These are phyloP conservation scores for Penicillium pulvis DNA, from an alignment of 495 filamentous ascomycete genomes.

Conservation along the genomic window DNA sequence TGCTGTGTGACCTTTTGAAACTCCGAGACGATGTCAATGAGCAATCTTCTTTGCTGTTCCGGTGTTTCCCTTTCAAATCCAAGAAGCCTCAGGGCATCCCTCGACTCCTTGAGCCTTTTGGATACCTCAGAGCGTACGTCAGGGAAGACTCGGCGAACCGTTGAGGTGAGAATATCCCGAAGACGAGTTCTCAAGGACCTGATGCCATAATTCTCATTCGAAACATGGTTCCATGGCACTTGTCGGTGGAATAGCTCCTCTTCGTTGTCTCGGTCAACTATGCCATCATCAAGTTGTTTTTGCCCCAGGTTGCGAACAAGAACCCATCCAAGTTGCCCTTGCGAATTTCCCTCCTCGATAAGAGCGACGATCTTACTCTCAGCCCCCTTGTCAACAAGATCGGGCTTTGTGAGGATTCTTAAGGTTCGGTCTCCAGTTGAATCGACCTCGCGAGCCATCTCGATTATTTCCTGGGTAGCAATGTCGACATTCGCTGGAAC, in stretches of 20 bases:
- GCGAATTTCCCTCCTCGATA: slow-evolving; percentile 42
- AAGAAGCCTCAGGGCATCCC: slow-evolving; percentile 38
- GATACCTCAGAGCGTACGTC: slow-evolving; percentile 46
- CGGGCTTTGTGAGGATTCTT: slow-evolving; percentile 63
- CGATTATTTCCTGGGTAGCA: slow-evolving; percentile 61
- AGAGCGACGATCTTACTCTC: slow-evolving; percentile 48
- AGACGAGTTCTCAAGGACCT: slow-evolving; percentile 42
- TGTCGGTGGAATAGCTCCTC: slow-evolving; percentile 24
- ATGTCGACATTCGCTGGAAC: slow-evolving; percentile 66
- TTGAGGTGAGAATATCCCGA: slow-evolving; percentile 31
- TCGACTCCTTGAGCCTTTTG: slow-evolving; percentile 36
- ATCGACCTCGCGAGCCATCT: slow-evolving; percentile 53
- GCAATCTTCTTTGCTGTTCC: slow-evolving; percentile 45
- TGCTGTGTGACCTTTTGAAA: slow-evolving; percentile 45
- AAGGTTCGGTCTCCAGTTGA: slow-evolving; percentile 53
- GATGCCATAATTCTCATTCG: slow-evolving; percentile 52
- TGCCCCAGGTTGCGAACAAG: slow-evolving; percentile 57
- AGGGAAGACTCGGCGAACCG: slow-evolving; percentile 55
- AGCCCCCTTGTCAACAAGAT: slow-evolving; percentile 54
- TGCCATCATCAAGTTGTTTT: slow-evolving; percentile 16
- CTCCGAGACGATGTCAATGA: slow-evolving; percentile 40
- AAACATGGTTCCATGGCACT: slow-evolving; percentile 48
- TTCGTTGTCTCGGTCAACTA: slow-evolving; percentile 22
- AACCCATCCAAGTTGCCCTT: slow-evolving; percentile 55
- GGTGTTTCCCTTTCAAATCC: slow-evolving; percentile 45